phyloP scores from a whole-genome alignment of 768 basidiomycete species.

The Collybiopsis confluens region DNA sequence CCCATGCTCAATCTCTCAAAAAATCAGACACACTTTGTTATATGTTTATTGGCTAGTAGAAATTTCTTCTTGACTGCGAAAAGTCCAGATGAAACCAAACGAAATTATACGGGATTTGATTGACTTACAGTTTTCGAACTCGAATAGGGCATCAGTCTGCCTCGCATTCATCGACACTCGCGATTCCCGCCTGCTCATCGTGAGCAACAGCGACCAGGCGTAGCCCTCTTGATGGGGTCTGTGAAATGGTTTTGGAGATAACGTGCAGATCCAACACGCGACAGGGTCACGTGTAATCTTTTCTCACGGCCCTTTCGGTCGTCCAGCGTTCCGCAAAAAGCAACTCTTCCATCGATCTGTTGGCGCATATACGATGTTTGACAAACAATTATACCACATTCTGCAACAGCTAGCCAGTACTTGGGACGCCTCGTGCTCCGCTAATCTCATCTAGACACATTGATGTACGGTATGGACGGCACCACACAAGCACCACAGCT shows the following conservation, averaged over 20 bases:
- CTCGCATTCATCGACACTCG: conserved; percentile 59
- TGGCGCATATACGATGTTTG: no score
- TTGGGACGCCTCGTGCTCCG: no score
- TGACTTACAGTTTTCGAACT: conserved; percentile 78
- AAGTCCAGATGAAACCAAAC: conserved; percentile 20
- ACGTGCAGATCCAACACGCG: neutral
- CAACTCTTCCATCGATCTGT: no score
- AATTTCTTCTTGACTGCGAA: conserved; percentile 86
- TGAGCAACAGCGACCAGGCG: neutral
- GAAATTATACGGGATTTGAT: conserved; percentile 12
- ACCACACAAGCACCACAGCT: no score
- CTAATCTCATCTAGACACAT: no score
- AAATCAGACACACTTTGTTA: conserved; percentile 62
- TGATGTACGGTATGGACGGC: no score
- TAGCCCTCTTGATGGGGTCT: conserved; percentile 7
- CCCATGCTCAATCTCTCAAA: neutral
- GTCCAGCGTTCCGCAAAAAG: no score
- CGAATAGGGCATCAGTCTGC: conserved; percentile 77
- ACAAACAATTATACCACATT: no score
- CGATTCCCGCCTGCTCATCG: conserved; percentile 59
- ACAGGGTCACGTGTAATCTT: neutral
- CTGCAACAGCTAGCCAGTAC: no score
- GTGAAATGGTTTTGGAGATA: conserved; percentile 3
- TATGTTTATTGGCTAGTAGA: conserved; percentile 85
- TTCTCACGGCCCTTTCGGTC: neutral